Evolutionary conservation across 75 land plant genomes (phyloP), one percentile per base, ranked within the genome.

Genomic region (Azolla pinnata): DNA sequence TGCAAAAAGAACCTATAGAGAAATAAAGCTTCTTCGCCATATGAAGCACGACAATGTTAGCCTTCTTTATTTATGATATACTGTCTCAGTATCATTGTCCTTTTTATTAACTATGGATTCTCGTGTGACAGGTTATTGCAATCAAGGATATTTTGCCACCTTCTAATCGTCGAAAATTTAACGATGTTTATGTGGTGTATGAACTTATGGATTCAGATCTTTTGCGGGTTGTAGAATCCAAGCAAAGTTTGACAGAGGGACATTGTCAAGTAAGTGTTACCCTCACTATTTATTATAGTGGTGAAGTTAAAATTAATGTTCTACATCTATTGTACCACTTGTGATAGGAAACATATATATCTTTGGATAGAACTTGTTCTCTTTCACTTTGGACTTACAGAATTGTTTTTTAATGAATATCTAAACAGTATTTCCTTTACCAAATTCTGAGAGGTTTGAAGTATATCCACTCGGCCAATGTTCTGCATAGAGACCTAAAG

Each of bases 371-470:
- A 31, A 3, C 33, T 29, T 29, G 16, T 55, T 31, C 27, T 10
- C 57, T 4, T 25, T 29, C 21, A 55, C 33, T 31, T 29, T 31
- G 57, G 2, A 29, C 51, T 17, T 17, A 17, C 21, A 48, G 4
- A 12, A 4, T 3, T 18, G 5, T 51, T 9, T 51, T 19, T 18
- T 51, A 20, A 45, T 25, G 31, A 45, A 10, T 45, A 7, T 73
- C n/a, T n/a, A n/a, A n/a, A 66, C 91, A 83, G 84, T 87, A 87
- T 54, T 86, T 86, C 38, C 55, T 86, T 35, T 86, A 86, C 27
- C 95, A 88, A 72, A 56, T 88, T 56, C 80, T 88, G 65, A 79
- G 93, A 19, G 93, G 93, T 17, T 48, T 88, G 34, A 88, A 88
- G 58, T 90, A 90, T 51, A 90, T 90, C 4, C 91, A 89, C 44